Evolutionary conservation across 2,329 filamentous ascomycete genomes (phyloP).

Genomic region (Lasiodiplodia hormozganensis): DNA sequence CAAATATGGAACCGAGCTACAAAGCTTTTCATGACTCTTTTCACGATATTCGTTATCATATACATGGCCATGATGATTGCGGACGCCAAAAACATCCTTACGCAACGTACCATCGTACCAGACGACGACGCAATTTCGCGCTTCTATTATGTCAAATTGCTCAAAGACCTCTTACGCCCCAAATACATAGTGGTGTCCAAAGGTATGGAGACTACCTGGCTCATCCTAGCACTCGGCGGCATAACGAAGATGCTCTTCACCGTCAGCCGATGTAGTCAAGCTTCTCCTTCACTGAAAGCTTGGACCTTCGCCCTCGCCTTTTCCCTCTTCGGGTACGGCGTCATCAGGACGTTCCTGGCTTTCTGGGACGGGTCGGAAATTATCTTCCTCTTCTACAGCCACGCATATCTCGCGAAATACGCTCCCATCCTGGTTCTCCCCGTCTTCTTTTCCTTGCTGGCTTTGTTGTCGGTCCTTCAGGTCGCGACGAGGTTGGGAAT

Average conservation of each 20-base stretch:
- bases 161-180: too few species aligned
- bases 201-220: too few species aligned
- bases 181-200: too few species aligned
- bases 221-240: too few species aligned
- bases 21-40: too few species aligned
- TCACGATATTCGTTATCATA: too few species aligned
- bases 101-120: too few species aligned
- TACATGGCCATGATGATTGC: too few species aligned
- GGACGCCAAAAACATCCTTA: too few species aligned
- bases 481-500: neutral
- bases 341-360: neutral
- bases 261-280: neutral
- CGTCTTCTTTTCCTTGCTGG: neutral
- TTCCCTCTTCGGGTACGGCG: neutral
- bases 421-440: neutral
- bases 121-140: too few species aligned
- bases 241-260: neutral
- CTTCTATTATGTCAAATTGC: too few species aligned
- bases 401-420: neutral
- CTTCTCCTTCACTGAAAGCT: neutral
- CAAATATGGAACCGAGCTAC: too few species aligned
- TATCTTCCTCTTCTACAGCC: neutral
- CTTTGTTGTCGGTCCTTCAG: neutral
- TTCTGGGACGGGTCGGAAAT: neutral
- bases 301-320: neutral